Evolutionary conservation across 2,329 filamentous ascomycete genomes (phyloP).

Genomic region (Alternaria incomplexa): DNA sequence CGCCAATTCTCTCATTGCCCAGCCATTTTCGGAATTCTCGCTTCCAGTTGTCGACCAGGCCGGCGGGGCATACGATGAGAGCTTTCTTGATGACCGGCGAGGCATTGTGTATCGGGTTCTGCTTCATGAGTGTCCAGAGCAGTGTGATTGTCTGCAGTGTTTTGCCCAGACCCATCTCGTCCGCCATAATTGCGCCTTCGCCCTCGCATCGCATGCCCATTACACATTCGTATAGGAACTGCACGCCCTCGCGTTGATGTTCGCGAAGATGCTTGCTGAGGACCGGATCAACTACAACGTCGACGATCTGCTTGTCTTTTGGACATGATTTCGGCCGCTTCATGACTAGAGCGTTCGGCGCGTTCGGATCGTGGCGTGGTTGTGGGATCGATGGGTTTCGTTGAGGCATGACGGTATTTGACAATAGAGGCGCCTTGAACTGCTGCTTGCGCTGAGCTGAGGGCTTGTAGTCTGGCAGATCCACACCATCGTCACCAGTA

Average conservation of each 20-base stretch:
- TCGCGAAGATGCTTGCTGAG: conserved; percentile 67
- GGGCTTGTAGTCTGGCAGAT: conserved; percentile 47
- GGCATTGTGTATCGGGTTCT: conserved; percentile 68
- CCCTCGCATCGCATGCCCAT: conserved; percentile 74
- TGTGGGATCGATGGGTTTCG: conserved; percentile 56
- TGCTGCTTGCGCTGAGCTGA: conserved; percentile 51
- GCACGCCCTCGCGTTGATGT: conserved; percentile 73
- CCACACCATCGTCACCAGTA: conserved; percentile 37
- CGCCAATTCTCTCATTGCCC: conserved; percentile 71
- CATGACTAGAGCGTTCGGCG: conserved; percentile 70
- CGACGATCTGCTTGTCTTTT: conserved; percentile 69
- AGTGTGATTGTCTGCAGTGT: conserved; percentile 75
- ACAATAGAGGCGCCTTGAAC: conserved; percentile 69
- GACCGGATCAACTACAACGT: conserved; percentile 74
- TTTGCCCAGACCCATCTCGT: conserved; percentile 79
- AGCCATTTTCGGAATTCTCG: conserved; percentile 78
- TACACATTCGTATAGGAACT: conserved; percentile 76
- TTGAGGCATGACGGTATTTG: conserved; percentile 58
- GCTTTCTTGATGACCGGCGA: conserved; percentile 71
- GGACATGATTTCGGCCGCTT: conserved; percentile 62
- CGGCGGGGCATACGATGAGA: conserved; percentile 75
- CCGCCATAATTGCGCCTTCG: conserved; percentile 73
- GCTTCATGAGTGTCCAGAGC: conserved; percentile 74
- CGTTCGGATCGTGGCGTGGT: conserved; percentile 69
- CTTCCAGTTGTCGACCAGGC: conserved; percentile 74